These are phyloP conservation scores for Elaphomyces granulatus DNA, from an alignment of 495 filamentous ascomycete genomes.

Conservation along the genomic window DNA sequence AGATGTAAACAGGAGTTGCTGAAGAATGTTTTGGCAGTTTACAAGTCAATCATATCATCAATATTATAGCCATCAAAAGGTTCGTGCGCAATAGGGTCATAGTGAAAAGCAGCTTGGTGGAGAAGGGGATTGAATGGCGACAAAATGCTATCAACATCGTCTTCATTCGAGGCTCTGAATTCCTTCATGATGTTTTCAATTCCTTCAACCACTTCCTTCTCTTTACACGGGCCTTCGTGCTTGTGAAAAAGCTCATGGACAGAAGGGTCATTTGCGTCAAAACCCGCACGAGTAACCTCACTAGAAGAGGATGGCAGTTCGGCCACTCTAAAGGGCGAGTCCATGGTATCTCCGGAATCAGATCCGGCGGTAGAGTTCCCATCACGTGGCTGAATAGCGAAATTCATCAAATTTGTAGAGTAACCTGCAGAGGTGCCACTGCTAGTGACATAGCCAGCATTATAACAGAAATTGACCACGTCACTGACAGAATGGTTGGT, in stretches of 20 bases:
- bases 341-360: background rate
- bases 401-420: constrained; percentile 6
- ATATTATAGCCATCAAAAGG: constrained; percentile 14
- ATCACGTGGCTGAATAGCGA: constrained; percentile 9
- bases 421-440: background rate
- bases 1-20: too few species aligned
- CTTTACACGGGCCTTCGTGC: background rate
- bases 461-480: constrained; percentile 18
- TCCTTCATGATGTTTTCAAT: background rate
- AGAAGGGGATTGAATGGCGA: constrained; percentile 4
- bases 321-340: background rate
- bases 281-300: constrained; percentile 1
- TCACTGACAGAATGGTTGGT: constrained; percentile 23
- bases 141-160: constrained; percentile 2
- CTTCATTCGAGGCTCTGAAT: background rate
- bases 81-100: constrained; percentile 8
- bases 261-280: background rate
- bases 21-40: too few species aligned
- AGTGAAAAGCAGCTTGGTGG: constrained; percentile 1
- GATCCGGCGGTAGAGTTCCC: constrained; percentile 1
- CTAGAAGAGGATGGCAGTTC: background rate
- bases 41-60: constrained; percentile 1
- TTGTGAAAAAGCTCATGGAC: background rate
- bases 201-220: background rate
- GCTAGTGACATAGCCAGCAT: constrained; percentile 13